Evolutionary conservation across 805 yeast species (phyloP).

Genomic region (Wickerhamomyces chambardii): DNA sequence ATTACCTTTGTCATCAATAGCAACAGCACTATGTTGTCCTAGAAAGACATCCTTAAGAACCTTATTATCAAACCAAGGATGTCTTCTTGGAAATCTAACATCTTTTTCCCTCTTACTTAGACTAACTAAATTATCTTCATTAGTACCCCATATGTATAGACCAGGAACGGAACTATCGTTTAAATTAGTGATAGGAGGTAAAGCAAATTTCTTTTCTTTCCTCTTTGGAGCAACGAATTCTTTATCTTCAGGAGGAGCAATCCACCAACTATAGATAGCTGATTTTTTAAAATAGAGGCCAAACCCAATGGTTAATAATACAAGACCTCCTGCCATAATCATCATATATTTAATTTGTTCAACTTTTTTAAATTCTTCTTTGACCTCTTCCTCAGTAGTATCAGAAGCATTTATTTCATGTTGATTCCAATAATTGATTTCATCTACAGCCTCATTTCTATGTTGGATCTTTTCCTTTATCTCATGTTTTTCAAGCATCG

Average conservation of each 20-base stretch:
- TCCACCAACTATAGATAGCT: constrained; percentile 22
- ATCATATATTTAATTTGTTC: constrained; percentile 36
- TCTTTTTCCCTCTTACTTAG: constrained; percentile 18
- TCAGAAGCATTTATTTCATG: neutral
- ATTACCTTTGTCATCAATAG: constrained; percentile 62
- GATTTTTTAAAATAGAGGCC: constrained; percentile 29
- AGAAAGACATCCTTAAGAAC: constrained; percentile 48
- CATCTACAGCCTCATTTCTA: neutral
- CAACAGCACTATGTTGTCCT: constrained; percentile 32
- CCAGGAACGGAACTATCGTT: constrained; percentile 41
- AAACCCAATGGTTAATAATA: constrained; percentile 29
- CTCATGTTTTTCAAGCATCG: neutral
- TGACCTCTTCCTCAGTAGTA: neutral
- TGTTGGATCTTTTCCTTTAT: neutral
- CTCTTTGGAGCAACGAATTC: constrained; percentile 14
- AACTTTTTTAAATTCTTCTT: constrained; percentile 27
- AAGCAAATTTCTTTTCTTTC: constrained; percentile 11
- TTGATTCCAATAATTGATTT: neutral
- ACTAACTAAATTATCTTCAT: constrained; percentile 26
- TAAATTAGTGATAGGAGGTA: constrained; percentile 22
- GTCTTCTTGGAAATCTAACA: constrained; percentile 47
- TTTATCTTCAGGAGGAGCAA: constrained; percentile 12
- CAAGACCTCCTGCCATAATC: constrained; percentile 30
- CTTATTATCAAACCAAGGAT: constrained; percentile 55
- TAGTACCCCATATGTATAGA: constrained; percentile 57